A percentile compares a stretch with the other conserved stretches of the same genome.
phyloP scores from a whole-genome alignment of 176 grass and related monocot species.

The Dactylis glomerata region DNA sequence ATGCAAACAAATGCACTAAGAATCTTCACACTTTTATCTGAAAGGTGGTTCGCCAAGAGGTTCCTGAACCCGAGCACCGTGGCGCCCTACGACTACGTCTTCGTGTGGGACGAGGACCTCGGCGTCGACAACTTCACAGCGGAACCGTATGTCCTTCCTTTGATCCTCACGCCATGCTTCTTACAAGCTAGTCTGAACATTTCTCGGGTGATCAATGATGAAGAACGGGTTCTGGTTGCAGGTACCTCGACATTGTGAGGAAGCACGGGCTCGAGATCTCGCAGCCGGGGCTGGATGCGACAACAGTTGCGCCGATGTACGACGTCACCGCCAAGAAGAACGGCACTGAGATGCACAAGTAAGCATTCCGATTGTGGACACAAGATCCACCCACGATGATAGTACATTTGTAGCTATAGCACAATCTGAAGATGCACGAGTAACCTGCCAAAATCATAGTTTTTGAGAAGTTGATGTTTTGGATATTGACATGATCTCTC shows the following conservation, averaged over 20 bases:
- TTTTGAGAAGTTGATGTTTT: not conserved
- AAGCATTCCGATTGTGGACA: not conserved
- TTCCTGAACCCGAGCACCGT: constrained; percentile 43
- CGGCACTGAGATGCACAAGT: constrained; percentile 33
- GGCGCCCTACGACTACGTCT: constrained; percentile 42
- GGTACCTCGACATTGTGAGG: constrained; percentile 15
- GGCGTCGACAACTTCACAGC: constrained; percentile 11
- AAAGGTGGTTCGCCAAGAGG: constrained; percentile 56
- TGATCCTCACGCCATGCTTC: not conserved
- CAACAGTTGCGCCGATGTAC: not conserved
- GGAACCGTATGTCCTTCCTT: not conserved
- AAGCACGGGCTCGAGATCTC: constrained; percentile 35
- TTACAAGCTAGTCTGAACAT: no score
- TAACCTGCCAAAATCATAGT: not conserved
- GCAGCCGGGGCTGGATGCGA: constrained; percentile 28
- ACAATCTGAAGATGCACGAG: not conserved
- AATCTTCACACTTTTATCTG: not conserved
- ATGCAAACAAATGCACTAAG: not conserved
- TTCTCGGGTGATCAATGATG: not conserved
- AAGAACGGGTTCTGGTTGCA: not conserved
- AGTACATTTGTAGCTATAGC: not conserved
- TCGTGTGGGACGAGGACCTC: constrained; percentile 53
- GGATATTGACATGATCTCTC: not conserved
- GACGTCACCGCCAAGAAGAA: not conserved
- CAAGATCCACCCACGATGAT: not conserved